Evolutionary conservation across 2,329 filamentous ascomycete species (phyloP).

Genomic region (Nigrospora oryzae): DNA sequence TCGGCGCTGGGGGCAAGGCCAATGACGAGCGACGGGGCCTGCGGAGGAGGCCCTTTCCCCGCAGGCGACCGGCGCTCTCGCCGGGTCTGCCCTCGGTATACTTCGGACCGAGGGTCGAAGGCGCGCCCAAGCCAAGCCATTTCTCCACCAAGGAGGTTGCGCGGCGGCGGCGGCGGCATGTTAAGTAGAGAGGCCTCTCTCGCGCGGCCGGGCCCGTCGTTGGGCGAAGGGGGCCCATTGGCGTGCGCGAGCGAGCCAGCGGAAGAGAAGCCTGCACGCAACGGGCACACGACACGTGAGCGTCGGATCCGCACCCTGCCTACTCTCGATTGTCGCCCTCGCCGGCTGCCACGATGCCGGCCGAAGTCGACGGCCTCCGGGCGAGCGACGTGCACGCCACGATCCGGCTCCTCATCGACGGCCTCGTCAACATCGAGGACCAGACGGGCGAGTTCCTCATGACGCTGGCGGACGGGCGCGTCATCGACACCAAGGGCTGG

Average conservation of each 20-base stretch:
- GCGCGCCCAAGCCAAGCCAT: background rate
- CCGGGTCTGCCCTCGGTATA: background rate
- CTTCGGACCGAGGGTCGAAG: conserved; percentile 1
- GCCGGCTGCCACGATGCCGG: conserved; percentile 22
- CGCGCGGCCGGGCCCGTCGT: too few species aligned
- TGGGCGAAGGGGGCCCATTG: too few species aligned
- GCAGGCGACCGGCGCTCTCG: too few species aligned
- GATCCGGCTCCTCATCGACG: conserved; percentile 61
- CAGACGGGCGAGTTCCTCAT: conserved; percentile 66
- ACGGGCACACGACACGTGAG: too few species aligned
- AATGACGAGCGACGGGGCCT: too few species aligned
- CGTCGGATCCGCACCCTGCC: too few species aligned
- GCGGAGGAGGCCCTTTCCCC: too few species aligned
- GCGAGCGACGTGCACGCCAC: conserved; percentile 39
- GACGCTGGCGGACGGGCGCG: conserved; percentile 59
- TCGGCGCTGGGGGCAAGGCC: too few species aligned
- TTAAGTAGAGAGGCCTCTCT: too few species aligned
- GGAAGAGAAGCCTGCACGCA: too few species aligned
- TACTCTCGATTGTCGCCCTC: too few species aligned
- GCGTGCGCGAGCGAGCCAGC: too few species aligned
- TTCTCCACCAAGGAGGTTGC: conserved; percentile 5
- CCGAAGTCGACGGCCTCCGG: conserved; percentile 35
- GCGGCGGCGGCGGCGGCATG: background rate
- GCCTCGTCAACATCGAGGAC: conserved; percentile 72
- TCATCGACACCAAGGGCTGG: conserved; percentile 83